A percentile compares a stretch with the other conserved stretches of the same genome.
Evolutionary conservation across 2,329 filamentous ascomycete genomes (phyloP).

Genomic region (Microsporum audouinii): DNA sequence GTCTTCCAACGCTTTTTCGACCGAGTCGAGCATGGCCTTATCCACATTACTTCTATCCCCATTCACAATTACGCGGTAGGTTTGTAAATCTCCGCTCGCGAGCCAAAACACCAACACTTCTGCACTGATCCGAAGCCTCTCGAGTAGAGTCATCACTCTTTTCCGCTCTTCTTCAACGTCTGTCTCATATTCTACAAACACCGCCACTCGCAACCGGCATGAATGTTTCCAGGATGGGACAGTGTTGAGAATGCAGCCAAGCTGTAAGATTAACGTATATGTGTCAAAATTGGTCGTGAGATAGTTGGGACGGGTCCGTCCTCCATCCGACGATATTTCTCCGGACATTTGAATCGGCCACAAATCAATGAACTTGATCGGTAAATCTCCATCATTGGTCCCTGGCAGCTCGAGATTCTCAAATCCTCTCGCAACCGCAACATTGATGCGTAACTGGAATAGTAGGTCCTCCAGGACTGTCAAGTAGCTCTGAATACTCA

Average conservation of each 20-base stretch:
- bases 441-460: conserved; percentile 66
- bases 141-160: conserved; percentile 60
- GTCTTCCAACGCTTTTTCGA: conserved; percentile 55
- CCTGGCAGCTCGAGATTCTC: conserved; percentile 62
- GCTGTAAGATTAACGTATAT: conserved; percentile 73
- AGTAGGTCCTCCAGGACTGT: conserved; percentile 74
- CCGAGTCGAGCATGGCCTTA: conserved; percentile 46
- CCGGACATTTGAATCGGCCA: conserved; percentile 95
- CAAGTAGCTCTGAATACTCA: conserved; percentile 58
- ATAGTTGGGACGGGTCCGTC: conserved; percentile 50
- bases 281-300: conserved; percentile 86
- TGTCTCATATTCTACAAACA: conserved; percentile 80
- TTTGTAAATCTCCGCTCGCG: conserved; percentile 57
- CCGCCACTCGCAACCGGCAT: conserved; percentile 63
- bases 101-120: conserved; percentile 72
- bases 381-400: conserved; percentile 41
- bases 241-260: conserved; percentile 73
- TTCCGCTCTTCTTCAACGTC: conserved; percentile 69
- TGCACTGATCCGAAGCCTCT: conserved; percentile 71
- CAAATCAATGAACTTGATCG: conserved; percentile 71
- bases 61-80: conserved; percentile 69
- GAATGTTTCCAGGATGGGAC: conserved; percentile 67
- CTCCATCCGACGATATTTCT: conserved; percentile 55
- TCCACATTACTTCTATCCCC: conserved; percentile 44
- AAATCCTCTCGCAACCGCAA: conserved; percentile 74